Evolutionary conservation across 208 protist genomes (phyloP).

Genomic region (Acanthamoeba healyi): DNA sequence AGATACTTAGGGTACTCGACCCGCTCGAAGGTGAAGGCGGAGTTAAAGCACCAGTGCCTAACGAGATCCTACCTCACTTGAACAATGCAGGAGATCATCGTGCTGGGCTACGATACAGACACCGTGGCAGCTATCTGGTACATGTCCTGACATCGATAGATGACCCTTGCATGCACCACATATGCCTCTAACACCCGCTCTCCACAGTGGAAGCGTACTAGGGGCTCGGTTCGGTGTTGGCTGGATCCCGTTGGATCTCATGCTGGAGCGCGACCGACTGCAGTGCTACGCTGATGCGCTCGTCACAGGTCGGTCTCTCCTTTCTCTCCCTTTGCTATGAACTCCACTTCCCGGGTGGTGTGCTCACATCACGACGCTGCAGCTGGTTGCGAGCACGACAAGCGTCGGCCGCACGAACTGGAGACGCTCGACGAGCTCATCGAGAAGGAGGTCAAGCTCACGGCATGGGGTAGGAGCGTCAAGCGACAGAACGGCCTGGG

Average conservation of each 20-base stretch:
- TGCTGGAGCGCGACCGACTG: slow-evolving; percentile 15
- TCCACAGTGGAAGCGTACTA: not conserved
- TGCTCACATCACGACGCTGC: not conserved
- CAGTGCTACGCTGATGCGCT: not conserved
- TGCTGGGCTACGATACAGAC: slow-evolving; percentile 8
- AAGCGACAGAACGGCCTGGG: not conserved
- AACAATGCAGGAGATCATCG: not conserved
- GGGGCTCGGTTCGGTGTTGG: not conserved
- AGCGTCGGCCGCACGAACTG: not conserved
- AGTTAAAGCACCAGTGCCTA: not conserved
- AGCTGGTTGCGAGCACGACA: not conserved
- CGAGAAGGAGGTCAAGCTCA: slow-evolving; percentile 1
- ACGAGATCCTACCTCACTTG: not conserved
- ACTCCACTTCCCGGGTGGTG: too few relatives aligned
- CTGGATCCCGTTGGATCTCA: not conserved
- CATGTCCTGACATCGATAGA: too few relatives aligned
- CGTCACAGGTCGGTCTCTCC: not conserved
- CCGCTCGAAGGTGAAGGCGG: not conserved
- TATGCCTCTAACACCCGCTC: not conserved
- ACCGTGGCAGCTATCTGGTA: slow-evolving; percentile 30
- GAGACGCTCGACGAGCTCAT: slow-evolving; percentile 23
- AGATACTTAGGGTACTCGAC: not conserved
- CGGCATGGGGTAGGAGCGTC: not conserved
- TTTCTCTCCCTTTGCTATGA: not conserved
- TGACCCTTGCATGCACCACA: too few relatives aligned